A percentile compares a stretch with the other conserved stretches of the same genome.
Evolutionary conservation across 1,139 yeast species (phyloP).

Genomic region (Protomyces inundatus): DNA sequence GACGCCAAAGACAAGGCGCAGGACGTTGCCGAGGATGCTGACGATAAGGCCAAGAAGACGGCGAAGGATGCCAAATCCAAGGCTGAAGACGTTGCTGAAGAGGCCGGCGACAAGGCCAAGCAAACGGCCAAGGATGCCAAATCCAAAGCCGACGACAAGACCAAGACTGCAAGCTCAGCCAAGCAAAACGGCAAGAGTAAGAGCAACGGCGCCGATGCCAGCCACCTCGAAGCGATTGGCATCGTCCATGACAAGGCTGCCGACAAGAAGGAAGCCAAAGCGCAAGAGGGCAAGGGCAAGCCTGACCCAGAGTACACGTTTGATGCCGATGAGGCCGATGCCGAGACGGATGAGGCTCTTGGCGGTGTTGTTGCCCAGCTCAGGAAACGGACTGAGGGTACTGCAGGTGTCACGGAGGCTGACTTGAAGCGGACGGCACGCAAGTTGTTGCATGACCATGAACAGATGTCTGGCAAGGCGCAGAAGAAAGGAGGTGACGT

Average conservation of each 20-base stretch:
- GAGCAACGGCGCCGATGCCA: not conserved
- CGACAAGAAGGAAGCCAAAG: not conserved
- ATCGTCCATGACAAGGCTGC: constrained; percentile 8
- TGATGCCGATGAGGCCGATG: not conserved
- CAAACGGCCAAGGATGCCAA: not conserved
- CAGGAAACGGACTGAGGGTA: constrained; percentile 2
- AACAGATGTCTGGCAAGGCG: not conserved
- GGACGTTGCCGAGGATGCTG: not conserved
- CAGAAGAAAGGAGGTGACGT: constrained; percentile 1
- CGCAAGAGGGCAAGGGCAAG: not conserved
- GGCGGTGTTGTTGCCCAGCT: not conserved
- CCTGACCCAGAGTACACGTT: not conserved
- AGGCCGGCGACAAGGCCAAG: not conserved
- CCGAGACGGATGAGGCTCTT: not conserved
- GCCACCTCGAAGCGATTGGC: constrained; percentile 8
- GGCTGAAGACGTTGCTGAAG: not conserved
- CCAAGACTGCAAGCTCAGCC: not conserved
- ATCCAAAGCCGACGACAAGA: not conserved
- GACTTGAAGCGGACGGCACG: constrained; percentile 15
- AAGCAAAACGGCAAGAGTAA: not conserved
- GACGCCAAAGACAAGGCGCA: constrained; percentile 1
- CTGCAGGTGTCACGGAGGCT: constrained; percentile 6
- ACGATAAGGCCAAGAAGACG: not conserved
- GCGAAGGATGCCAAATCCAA: constrained; percentile 1
- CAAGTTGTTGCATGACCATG: not conserved